Evolutionary conservation across 805 yeast species (phyloP).

Genomic region (Metschnikowia vanudenii): DNA sequence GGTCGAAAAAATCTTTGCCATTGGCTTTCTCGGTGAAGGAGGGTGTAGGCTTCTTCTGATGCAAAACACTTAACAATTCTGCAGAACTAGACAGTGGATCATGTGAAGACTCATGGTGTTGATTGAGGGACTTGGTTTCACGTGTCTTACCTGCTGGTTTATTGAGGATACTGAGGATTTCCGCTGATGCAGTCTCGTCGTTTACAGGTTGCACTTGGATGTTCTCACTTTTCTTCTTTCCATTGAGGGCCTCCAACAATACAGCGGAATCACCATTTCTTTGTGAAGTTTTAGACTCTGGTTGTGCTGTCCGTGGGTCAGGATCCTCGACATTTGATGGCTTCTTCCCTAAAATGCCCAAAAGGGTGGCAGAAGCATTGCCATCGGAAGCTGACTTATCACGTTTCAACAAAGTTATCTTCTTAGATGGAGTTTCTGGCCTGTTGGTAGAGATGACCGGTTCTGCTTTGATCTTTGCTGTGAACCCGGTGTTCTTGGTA

Average conservation of each 20-base stretch:
- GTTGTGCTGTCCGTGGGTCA: constrained; percentile 3
- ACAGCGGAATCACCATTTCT: constrained; percentile 12
- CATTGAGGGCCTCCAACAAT: constrained; percentile 20
- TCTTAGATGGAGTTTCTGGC: constrained; percentile 16
- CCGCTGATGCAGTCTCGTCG: constrained; percentile 10
- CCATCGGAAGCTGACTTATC: constrained; percentile 9
- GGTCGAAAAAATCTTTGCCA: neutral
- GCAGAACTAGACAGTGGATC: constrained; percentile 2
- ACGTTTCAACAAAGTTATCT: constrained; percentile 19
- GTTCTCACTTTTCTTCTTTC: constrained; percentile 1
- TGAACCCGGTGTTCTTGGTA: too few species aligned
- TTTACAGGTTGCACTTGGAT: neutral
- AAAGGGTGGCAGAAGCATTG: constrained; percentile 17
- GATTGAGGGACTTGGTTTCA: neutral
- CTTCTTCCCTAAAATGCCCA: constrained; percentile 17
- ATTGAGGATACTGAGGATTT: constrained; percentile 11
- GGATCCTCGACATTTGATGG: constrained; percentile 8
- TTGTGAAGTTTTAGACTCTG: neutral
- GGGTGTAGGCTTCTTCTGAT: constrained; percentile 1
- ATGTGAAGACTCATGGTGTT: neutral
- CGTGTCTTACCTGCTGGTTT: neutral
- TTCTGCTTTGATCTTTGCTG: neutral
- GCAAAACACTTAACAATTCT: constrained; percentile 10
- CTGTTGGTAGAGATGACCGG: neutral
- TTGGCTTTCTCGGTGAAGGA: neutral